Conservation (phyloP, 163 green algal species). For the Chloroidium sp. region DNA sequence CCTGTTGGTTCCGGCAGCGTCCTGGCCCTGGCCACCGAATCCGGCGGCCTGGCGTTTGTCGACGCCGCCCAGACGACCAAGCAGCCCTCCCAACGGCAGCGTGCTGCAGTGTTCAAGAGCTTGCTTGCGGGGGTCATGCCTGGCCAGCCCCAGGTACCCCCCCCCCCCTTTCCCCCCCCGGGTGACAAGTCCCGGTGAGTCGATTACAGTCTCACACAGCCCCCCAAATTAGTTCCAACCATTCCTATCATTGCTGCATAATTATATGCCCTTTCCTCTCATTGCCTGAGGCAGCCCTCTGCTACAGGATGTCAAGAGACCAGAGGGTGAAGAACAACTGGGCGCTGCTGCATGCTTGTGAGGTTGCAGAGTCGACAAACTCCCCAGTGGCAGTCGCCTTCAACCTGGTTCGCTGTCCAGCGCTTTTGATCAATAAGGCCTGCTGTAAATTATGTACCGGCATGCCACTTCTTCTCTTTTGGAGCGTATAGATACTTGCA, state of each 20-base stretch:
- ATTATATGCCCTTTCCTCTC: not conserved
- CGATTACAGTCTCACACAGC: not conserved
- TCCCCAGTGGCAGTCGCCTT: conserved; percentile 74
- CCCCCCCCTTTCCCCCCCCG: not conserved
- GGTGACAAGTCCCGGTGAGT: not conserved
- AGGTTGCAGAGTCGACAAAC: conserved; percentile 39
- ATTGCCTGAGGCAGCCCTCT: not conserved
- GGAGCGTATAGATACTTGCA: not conserved
- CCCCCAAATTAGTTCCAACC: not conserved
- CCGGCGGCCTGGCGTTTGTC: conserved; percentile 46
- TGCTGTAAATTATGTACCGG: not conserved
- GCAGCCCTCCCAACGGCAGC: conserved; percentile 6
- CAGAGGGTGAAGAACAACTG: conserved; percentile 91
- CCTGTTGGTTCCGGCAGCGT: conserved; percentile 28
- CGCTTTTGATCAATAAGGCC: not conserved
- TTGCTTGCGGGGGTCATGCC: conserved; percentile 13
- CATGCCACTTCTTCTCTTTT: too few species aligned
- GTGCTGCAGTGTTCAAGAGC: conserved; percentile 18
- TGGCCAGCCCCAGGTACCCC: conserved; percentile 14
- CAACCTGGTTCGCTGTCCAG: conserved; percentile 65
- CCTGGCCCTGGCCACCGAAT: conserved; percentile 43
- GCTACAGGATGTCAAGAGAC: conserved; percentile 82
- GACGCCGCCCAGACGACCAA: conserved; percentile 33
- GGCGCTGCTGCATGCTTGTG: conserved; percentile 85
- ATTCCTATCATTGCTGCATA: not conserved